Conservation (phyloP, 805 yeast species). For the Clavispora phyllophila region DNA sequence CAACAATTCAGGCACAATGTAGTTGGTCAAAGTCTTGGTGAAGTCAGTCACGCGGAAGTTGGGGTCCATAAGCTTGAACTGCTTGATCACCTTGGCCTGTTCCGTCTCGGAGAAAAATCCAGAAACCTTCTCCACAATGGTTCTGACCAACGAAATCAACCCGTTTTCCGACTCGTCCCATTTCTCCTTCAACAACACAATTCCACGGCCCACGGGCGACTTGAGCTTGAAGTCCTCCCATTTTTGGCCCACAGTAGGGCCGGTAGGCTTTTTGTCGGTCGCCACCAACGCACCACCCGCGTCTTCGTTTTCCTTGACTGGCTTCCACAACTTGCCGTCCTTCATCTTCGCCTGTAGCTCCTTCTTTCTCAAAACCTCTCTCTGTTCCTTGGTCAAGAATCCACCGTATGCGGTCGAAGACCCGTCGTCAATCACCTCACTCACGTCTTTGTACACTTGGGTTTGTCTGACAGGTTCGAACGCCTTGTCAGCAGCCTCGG, state of each 20-base stretch:
- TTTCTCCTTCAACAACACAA: slow-evolving; percentile 57
- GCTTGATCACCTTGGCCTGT: slow-evolving; percentile 83
- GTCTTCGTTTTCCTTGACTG: slow-evolving; percentile 70
- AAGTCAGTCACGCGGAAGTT: slow-evolving; percentile 74
- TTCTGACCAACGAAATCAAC: slow-evolving; percentile 72
- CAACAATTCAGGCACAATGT: slow-evolving; percentile 88
- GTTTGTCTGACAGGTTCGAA: slow-evolving; percentile 93
- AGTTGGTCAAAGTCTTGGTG: slow-evolving; percentile 79
- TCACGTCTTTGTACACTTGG: slow-evolving; percentile 80
- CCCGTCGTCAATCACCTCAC: slow-evolving; percentile 90
- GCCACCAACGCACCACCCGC: slow-evolving; percentile 82
- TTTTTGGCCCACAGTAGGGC: slow-evolving; percentile 59
- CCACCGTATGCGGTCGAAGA: slow-evolving; percentile 87
- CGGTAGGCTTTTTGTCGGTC: slow-evolving; percentile 74
- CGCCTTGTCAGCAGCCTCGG: slow-evolving; percentile 80
- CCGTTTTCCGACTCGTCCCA: slow-evolving; percentile 97
- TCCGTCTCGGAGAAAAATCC: slow-evolving; percentile 96
- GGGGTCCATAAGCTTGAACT: slow-evolving; percentile 87
- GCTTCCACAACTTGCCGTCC: slow-evolving; percentile 56
- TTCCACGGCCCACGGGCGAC: slow-evolving; percentile 61
- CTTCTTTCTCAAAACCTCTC: slow-evolving; percentile 59
- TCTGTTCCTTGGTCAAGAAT: slow-evolving; percentile 75
- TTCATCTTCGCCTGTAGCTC: slow-evolving; percentile 50
- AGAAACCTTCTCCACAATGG: slow-evolving; percentile 71
- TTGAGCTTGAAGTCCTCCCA: slow-evolving; percentile 64